Evolutionary conservation across 2,329 filamentous ascomycete species (phyloP).

Genomic region (Aspergillus fijiensis): DNA sequence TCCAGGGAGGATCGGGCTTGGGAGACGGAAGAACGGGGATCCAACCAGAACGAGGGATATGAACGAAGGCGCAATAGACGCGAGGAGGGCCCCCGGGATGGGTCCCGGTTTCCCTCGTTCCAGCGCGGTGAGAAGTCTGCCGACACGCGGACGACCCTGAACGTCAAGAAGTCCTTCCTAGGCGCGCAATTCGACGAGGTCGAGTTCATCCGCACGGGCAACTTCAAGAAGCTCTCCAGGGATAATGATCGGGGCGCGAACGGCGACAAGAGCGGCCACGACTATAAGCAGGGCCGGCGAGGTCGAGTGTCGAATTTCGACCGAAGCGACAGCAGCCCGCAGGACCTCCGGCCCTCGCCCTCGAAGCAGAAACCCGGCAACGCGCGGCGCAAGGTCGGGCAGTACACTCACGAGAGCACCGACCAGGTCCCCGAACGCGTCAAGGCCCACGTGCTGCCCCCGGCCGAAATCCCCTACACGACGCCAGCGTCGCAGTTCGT

Average conservation of each 20-base stretch:
- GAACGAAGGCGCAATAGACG: no score
- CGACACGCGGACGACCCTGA: not conserved
- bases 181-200: constrained; percentile 26
- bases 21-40: no score
- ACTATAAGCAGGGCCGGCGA: no score
- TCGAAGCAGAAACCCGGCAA: not conserved
- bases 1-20: no score
- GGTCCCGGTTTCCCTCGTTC: no score
- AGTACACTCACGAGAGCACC: not conserved
- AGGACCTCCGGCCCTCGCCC: not conserved
- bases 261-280: no score
- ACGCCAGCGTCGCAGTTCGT: constrained; percentile 89
- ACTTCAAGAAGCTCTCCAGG: constrained; percentile 21
- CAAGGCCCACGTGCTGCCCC: constrained; percentile 37
- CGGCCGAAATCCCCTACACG: constrained; percentile 63
- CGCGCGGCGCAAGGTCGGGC: not conserved
- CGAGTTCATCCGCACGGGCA: constrained; percentile 34
- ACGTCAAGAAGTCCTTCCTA: no score
- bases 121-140: not conserved
- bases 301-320: no score
- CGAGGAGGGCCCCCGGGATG: no score
- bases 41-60: no score
- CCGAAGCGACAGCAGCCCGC: no score
- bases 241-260: not conserved
- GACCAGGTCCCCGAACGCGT: constrained; percentile 33